These are phyloP conservation scores for Cyclotella distinguenda DNA, from an alignment of 108 stramenopile species.

Conservation along the genomic window DNA sequence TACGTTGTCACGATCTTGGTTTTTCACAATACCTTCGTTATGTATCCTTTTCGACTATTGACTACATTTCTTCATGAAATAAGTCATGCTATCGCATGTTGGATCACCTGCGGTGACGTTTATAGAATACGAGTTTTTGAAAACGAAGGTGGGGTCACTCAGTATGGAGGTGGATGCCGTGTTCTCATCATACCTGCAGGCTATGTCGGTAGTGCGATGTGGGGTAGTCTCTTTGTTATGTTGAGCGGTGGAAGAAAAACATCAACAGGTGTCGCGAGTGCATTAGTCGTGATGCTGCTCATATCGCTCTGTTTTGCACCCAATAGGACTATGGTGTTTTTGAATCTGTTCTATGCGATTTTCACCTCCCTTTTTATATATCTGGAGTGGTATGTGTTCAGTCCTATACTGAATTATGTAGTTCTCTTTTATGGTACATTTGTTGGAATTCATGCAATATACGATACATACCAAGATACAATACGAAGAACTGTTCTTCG, in stretches of 20 bases:
- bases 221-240: constrained; percentile 49
- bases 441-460: constrained; percentile 44
- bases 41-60: constrained; percentile 46
- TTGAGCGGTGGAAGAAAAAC: constrained; percentile 43
- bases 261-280: constrained; percentile 38
- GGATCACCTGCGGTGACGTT: constrained; percentile 47
- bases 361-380: constrained; percentile 40
- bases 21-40: constrained; percentile 33
- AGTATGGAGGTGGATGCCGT: constrained; percentile 44
- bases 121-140: constrained; percentile 39
- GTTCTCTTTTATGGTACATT: constrained; percentile 47
- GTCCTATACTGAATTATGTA: constrained; percentile 42
- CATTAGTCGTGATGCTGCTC: constrained; percentile 36
- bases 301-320: constrained; percentile 48
- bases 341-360: constrained; percentile 42
- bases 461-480: constrained; percentile 44
- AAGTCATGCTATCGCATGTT: constrained; percentile 42
- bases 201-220: constrained; percentile 45
- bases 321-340: constrained; percentile 43
- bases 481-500: constrained; percentile 37
- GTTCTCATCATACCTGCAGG: constrained; percentile 47
- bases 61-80: constrained; percentile 53
- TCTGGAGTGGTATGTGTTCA: constrained; percentile 46
- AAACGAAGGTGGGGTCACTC: constrained; percentile 50
- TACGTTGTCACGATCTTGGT: constrained; percentile 41